Conservation (phyloP, 2,329 filamentous ascomycete species). For the Clonostachys sp. region DNA sequence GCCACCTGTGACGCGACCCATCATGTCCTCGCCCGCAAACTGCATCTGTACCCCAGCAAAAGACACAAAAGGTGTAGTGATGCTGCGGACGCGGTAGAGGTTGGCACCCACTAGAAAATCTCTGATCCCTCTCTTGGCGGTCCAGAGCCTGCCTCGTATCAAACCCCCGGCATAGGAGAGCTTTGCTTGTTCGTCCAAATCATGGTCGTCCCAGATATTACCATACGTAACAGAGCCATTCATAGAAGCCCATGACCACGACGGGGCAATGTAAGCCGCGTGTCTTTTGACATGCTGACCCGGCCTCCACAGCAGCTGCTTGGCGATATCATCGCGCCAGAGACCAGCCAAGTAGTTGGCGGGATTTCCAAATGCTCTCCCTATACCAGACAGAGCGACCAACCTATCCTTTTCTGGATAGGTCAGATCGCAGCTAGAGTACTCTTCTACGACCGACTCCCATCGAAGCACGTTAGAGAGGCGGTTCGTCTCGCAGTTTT, state of each 20-base stretch:
- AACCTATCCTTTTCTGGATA: not conserved
- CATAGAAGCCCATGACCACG: not conserved
- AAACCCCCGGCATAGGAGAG: no score
- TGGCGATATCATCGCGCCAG: no score
- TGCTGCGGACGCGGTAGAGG: no score
- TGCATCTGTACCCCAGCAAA: no score
- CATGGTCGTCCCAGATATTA: not conserved
- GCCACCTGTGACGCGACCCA: no score
- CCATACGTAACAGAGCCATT: not conserved
- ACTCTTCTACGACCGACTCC: not conserved
- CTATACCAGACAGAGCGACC: not conserved
- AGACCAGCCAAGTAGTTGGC: not conserved
- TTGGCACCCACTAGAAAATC: no score
- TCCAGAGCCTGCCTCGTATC: no score
- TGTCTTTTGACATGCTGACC: not conserved
- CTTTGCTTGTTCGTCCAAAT: not conserved
- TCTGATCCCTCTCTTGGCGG: no score
- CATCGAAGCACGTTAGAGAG: not conserved
- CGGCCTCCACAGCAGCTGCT: not conserved
- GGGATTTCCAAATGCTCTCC: no score
- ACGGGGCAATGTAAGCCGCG: not conserved
- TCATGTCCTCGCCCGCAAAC: no score
- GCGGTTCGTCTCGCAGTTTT: no score
- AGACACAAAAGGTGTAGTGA: no score
- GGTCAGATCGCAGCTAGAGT: not conserved